These are phyloP conservation scores for Pyrenophora tritici-repentis DNA, from an alignment of 2,329 filamentous ascomycete genomes.

Conservation along the genomic window DNA sequence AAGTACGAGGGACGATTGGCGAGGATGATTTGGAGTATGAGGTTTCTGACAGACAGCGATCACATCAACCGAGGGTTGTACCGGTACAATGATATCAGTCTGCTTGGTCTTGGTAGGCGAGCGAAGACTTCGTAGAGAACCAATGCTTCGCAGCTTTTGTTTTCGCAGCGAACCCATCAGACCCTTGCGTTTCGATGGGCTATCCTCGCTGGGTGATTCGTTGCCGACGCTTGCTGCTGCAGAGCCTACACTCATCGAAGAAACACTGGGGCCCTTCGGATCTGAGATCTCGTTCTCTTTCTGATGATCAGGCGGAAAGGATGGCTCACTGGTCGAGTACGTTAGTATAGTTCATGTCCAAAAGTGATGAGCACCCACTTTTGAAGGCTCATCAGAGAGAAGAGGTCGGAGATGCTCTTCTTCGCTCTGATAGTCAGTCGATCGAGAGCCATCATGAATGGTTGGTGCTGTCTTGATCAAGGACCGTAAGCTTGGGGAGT, in stretches of 20 bases:
- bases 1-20: slow-evolving; percentile 30
- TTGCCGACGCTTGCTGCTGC: slow-evolving; percentile 12
- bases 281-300: slow-evolving; percentile 15
- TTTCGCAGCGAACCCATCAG: slow-evolving; percentile 34
- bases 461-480: slow-evolving; percentile 11
- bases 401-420: slow-evolving; percentile 39
- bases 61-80: slow-evolving; percentile 1
- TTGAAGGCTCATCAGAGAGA: slow-evolving; percentile 15
- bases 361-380: background rate
- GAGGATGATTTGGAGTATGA: slow-evolving; percentile 16
- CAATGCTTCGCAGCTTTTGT: slow-evolving; percentile 30
- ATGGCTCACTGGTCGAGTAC: background rate
- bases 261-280: slow-evolving; percentile 22
- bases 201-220: slow-evolving; percentile 25
- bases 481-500: background rate
- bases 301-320: background rate
- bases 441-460: slow-evolving; percentile 32
- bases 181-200: slow-evolving; percentile 32
- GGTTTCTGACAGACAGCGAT: slow-evolving; percentile 6
- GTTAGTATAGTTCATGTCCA: slow-evolving; percentile 4
- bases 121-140: slow-evolving; percentile 31
- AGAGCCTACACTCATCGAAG: background rate
- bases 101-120: slow-evolving; percentile 27
- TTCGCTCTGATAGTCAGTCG: slow-evolving; percentile 34
- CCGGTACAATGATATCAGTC: slow-evolving; percentile 5